Conservation (phyloP, 371 early-diverging fungal genomes). For the Chytridium lagenaria region DNA sequence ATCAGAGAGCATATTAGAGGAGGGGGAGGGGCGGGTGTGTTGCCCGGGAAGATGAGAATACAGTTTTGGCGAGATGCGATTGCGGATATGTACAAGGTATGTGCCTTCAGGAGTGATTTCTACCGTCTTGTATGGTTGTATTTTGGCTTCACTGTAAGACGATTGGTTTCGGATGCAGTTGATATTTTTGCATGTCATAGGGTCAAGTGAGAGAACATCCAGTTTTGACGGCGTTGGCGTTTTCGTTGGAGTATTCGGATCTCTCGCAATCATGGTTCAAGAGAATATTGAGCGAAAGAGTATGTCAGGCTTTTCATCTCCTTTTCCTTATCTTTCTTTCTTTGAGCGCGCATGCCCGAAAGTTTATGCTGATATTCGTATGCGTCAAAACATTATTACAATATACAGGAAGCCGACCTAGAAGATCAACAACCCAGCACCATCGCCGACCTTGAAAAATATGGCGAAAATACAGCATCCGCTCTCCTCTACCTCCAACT, state of each 20-base stretch:
- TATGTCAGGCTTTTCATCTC: constrained; percentile 35
- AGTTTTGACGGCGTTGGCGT: constrained; percentile 57
- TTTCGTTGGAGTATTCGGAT: constrained; percentile 56
- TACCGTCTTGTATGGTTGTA: background rate
- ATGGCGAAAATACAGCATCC: constrained; percentile 88
- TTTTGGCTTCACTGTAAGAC: too few relatives aligned
- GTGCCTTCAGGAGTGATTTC: background rate
- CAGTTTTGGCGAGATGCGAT: constrained; percentile 73
- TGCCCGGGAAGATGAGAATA: constrained; percentile 81
- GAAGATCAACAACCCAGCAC: constrained; percentile 73
- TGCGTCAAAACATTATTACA: too few relatives aligned
- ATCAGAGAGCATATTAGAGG: constrained; percentile 70
- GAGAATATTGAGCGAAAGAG: constrained; percentile 76
- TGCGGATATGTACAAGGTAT: constrained; percentile 70
- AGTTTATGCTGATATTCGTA: too few relatives aligned
- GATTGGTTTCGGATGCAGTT: too few relatives aligned
- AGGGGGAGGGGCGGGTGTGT: constrained; percentile 25
- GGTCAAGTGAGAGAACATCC: constrained; percentile 66
- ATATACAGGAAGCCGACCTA: constrained; percentile 64
- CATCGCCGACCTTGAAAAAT: constrained; percentile 79
- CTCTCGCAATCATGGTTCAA: constrained; percentile 73
- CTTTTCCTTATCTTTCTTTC: constrained; percentile 30
- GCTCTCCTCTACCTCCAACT: constrained; percentile 84
- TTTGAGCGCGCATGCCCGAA: too few relatives aligned
- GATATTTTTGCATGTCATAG: background rate